These are phyloP conservation scores for Triticum dicoccoides DNA, from an alignment of 176 grass and related monocot species.

Conservation along the genomic window DNA sequence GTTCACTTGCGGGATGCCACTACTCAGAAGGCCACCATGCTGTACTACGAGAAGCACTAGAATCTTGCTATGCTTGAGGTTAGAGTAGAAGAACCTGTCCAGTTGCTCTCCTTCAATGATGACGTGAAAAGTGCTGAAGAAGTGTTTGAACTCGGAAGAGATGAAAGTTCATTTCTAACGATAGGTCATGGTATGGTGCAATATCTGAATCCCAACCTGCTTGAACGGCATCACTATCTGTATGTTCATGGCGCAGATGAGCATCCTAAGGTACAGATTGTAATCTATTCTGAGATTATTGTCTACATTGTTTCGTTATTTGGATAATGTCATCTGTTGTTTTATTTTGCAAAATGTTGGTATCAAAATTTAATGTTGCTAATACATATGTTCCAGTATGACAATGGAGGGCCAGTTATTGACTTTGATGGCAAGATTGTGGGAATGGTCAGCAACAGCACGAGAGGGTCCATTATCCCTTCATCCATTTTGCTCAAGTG, in stretches of 20 bases:
- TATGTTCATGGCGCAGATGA: background rate
- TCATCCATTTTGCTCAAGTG: background rate
- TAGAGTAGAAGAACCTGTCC: background rate
- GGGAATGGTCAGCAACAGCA: background rate
- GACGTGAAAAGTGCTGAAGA: background rate
- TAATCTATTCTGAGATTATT: background rate
- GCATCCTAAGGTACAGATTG: background rate
- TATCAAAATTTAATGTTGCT: background rate
- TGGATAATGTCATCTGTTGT: background rate
- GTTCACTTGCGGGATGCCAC: background rate
- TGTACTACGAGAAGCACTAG: constrained; percentile 26
- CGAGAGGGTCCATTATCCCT: background rate
- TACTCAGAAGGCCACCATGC: background rate
- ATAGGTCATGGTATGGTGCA: background rate
- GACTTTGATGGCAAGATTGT: background rate
- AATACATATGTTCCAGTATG: background rate
- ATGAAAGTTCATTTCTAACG: background rate
- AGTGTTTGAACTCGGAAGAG: background rate
- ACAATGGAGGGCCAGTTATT: background rate
- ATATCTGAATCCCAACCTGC: background rate
- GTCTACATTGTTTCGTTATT: background rate
- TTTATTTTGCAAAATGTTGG: background rate
- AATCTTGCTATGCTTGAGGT: background rate
- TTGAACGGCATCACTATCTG: background rate
- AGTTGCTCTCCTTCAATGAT: background rate